phyloP scores from a whole-genome alignment of 345 rosid species.

The Rhodamnia argentea region DNA sequence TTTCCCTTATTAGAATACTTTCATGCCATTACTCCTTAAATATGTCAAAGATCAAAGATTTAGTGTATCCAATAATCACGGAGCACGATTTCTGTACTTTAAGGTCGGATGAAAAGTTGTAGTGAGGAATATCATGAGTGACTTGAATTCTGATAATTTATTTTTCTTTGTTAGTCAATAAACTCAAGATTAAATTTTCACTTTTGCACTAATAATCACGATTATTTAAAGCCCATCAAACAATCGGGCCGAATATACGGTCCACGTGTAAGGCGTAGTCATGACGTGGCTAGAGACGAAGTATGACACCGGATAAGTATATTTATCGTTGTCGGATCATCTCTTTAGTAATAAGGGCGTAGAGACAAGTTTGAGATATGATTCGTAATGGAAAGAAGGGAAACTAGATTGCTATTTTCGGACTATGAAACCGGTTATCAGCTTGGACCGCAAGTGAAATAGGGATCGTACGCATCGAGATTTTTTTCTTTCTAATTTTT shows the following conservation, averaged over 20 bases:
- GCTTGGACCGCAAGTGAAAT: no score
- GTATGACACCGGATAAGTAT: no score
- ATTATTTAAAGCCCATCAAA: neutral
- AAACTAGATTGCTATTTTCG: no score
- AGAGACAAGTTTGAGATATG: neutral
- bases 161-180: neutral
- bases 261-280: neutral
- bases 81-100: neutral
- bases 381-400: neutral
- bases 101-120: neutral
- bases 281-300: no score
- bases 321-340: neutral
- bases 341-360: fast-evolving
- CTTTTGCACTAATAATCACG: neutral
- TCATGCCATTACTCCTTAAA: neutral
- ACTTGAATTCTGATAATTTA: neutral
- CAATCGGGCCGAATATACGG: neutral
- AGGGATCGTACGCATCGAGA: fast-evolving
- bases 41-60: neutral
- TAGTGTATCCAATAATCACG: neutral
- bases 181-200: neutral
- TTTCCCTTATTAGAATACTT: neutral
- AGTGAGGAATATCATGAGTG: neutral
- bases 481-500: fast-evolving
- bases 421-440: no score